Evolutionary conservation across 2,329 filamentous ascomycete species (phyloP).

Genomic region (Claviceps sp.): DNA sequence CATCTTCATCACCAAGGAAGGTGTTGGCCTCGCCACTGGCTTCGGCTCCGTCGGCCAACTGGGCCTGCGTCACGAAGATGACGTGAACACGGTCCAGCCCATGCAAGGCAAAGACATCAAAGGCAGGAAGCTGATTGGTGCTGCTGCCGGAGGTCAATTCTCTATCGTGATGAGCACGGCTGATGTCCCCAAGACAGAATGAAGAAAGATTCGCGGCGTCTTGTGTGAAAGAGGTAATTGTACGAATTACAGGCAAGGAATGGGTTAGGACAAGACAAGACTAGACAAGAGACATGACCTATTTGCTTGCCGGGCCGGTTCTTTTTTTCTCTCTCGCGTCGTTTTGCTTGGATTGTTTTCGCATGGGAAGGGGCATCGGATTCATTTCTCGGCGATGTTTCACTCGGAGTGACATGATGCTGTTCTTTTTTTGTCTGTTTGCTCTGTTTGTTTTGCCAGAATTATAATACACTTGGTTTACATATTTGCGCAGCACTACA

Average conservation of each 20-base stretch:
- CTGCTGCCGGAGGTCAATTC: slow-evolving; percentile 83
- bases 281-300: not conserved
- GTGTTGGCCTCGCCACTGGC: slow-evolving; percentile 66
- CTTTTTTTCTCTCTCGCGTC: not conserved
- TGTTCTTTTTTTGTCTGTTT: not conserved
- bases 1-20: slow-evolving; percentile 56
- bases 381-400: not conserved
- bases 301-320: not conserved
- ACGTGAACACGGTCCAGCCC: slow-evolving; percentile 61
- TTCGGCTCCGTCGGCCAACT: slow-evolving; percentile 73
- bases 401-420: not conserved
- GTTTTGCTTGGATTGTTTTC: not conserved
- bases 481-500: too few relatives aligned
- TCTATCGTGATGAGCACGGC: slow-evolving; percentile 44
- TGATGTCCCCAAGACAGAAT: slow-evolving; percentile 4
- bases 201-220: not conserved
- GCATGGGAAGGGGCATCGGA: not conserved
- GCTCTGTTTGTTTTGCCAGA: slow-evolving; percentile 1
- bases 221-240: not conserved
- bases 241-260: not conserved
- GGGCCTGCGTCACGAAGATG: slow-evolving; percentile 64
- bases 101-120: slow-evolving; percentile 78
- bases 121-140: slow-evolving; percentile 60
- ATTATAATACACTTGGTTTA: too few relatives aligned
- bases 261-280: not conserved